Evolutionary conservation across 2,329 filamentous ascomycete species (phyloP).

Genomic region (Lizonia empirigonia): DNA sequence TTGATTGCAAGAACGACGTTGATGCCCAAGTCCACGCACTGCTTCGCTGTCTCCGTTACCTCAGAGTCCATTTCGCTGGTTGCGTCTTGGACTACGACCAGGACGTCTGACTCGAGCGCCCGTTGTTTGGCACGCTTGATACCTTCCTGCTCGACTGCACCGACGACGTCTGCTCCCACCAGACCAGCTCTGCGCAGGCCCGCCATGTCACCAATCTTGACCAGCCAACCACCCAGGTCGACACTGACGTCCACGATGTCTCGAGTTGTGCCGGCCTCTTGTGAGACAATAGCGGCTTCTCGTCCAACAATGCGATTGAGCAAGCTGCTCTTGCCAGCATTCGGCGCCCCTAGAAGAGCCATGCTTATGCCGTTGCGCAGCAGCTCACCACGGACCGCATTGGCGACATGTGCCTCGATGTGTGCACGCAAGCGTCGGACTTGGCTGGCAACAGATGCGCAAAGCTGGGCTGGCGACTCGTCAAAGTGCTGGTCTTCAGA

Average conservation of each 20-base stretch:
- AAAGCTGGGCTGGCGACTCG: conserved; percentile 75
- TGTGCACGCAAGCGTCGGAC: conserved; percentile 65
- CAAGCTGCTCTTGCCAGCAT: conserved; percentile 92
- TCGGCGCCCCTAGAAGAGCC: conserved; percentile 86
- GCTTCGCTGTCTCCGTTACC: conserved; percentile 59
- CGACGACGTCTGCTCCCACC: conserved; percentile 56
- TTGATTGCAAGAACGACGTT: conserved; percentile 66
- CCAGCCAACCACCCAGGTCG: conserved; percentile 87
- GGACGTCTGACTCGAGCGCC: conserved; percentile 81
- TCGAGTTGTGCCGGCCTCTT: conserved; percentile 89
- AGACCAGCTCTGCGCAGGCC: conserved; percentile 68
- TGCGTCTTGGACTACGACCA: conserved; percentile 72
- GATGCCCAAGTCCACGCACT: conserved; percentile 57
- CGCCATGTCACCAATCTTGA: conserved; percentile 94
- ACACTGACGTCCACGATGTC: conserved; percentile 92
- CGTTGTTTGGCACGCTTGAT: conserved; percentile 84
- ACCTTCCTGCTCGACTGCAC: conserved; percentile 83
- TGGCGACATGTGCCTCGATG: conserved; percentile 73
- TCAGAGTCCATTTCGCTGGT: conserved; percentile 72
- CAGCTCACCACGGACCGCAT: conserved; percentile 81
- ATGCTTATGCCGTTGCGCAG: conserved; percentile 84
- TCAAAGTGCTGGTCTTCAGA: conserved; percentile 97
- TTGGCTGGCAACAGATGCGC: conserved; percentile 70
- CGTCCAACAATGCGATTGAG: conserved; percentile 88
- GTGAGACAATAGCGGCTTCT: conserved; percentile 93